Conservation (phyloP, 106 monocot species). For the Platanthera guangdongensis region DNA sequence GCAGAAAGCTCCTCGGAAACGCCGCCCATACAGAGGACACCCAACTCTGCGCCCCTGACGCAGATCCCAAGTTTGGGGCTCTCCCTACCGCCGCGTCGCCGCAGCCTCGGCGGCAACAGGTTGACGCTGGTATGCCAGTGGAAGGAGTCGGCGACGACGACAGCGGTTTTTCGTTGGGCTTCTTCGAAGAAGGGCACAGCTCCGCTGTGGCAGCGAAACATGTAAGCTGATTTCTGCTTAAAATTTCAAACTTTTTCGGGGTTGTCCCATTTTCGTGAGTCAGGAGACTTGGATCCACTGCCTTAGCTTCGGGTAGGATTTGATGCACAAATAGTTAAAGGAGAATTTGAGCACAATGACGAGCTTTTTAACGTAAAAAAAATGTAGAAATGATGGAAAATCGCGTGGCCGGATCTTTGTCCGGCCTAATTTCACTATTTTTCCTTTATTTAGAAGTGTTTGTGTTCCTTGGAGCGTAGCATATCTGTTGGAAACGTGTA, state of each 20-base stretch:
- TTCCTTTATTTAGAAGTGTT: too few species aligned
- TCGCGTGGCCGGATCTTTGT: too few species aligned
- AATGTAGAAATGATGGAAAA: too few species aligned
- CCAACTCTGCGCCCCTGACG: background rate
- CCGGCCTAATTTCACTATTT: too few species aligned
- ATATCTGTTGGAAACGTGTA: too few species aligned
- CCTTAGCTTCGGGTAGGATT: too few species aligned
- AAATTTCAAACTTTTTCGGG: background rate
- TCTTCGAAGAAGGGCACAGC: conserved; percentile 16
- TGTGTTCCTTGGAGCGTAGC: too few species aligned
- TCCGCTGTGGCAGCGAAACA: background rate
- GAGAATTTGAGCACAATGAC: too few species aligned
- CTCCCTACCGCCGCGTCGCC: background rate
- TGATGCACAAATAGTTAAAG: too few species aligned
- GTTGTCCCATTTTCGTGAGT: too few species aligned
- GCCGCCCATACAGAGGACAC: background rate
- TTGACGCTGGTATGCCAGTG: background rate
- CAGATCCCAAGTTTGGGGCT: background rate
- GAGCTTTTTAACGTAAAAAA: too few species aligned
- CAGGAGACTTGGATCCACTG: too few species aligned
- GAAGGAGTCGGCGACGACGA: background rate
- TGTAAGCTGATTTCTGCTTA: background rate
- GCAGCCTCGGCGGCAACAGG: background rate
- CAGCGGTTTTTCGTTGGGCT: background rate
- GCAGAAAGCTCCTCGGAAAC: conserved; percentile 18